Conservation (phyloP, 2,329 filamentous ascomycete species). For the Endocalyx cinctus region DNA sequence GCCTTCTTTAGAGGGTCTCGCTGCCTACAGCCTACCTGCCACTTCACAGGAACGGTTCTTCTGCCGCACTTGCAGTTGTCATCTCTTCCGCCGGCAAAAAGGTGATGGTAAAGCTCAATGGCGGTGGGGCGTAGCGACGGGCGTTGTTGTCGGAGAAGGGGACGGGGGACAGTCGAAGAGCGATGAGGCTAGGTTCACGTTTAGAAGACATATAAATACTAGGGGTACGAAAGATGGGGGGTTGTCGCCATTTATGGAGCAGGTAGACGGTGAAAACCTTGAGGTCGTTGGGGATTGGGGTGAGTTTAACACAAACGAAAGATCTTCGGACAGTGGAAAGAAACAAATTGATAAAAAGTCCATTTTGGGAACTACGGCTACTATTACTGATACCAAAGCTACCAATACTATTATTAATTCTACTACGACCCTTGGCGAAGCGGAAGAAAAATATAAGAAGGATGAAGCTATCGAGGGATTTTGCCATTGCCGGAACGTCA, state of each 20-base stretch:
- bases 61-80: conserved; percentile 37
- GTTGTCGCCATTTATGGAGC: conserved; percentile 26
- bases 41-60: conserved; percentile 28
- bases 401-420: conserved; percentile 3
- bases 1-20: conserved; percentile 10
- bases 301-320: too few species aligned
- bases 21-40: conserved; percentile 7
- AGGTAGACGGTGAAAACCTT: too few species aligned
- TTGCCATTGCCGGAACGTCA: conserved; percentile 52
- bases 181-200: conserved; percentile 6
- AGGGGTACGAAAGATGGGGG: conserved; percentile 34
- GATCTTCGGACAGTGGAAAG: too few species aligned
- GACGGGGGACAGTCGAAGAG: background rate
- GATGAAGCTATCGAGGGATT: conserved; percentile 32
- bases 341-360: too few species aligned
- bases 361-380: too few species aligned
- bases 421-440: conserved; percentile 1
- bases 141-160: conserved; percentile 21
- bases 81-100: conserved; percentile 28
- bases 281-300: conserved; percentile 4
- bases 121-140: conserved; percentile 34
- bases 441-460: conserved; percentile 3
- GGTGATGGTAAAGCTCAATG: background rate
- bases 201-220: conserved; percentile 19
- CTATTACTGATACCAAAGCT: too few species aligned